Evolutionary conservation across 2,329 filamentous ascomycete species (phyloP).

Genomic region (Ophiostoma piceae): DNA sequence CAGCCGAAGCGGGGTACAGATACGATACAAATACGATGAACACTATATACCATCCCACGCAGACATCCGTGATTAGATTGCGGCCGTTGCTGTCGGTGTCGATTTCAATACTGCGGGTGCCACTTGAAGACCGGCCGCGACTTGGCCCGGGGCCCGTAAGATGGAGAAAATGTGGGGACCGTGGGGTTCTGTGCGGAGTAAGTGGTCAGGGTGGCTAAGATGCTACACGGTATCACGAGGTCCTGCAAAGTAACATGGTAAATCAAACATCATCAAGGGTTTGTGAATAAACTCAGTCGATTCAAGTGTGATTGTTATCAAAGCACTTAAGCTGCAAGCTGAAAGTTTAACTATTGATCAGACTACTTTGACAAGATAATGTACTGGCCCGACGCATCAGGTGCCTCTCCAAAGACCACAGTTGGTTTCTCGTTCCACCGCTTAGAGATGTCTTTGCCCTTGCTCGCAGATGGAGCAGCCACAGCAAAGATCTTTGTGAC

Average conservation of each 20-base stretch:
- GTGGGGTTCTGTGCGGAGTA: conserved; percentile 5
- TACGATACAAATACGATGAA: conserved; percentile 14
- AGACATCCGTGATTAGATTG: background rate
- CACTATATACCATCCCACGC: conserved; percentile 3
- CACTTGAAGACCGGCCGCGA: background rate
- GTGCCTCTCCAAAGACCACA: background rate
- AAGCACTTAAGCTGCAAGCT: too few species aligned
- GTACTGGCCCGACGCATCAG: background rate
- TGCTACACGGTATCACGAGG: background rate
- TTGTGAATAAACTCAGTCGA: background rate
- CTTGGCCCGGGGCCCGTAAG: background rate
- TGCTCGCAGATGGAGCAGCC: background rate
- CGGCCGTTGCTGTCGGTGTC: background rate
- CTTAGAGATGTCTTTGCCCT: background rate
- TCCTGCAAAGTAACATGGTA: background rate
- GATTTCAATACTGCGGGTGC: background rate
- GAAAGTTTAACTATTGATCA: background rate
- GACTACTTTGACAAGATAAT: background rate
- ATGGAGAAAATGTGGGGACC: background rate
- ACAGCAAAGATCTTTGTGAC: conserved; percentile 3
- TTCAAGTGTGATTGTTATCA: too few species aligned
- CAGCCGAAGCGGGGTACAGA: conserved; percentile 13
- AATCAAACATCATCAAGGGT: background rate
- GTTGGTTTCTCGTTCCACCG: background rate
- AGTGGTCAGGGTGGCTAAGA: background rate